phyloP scores from a whole-genome alignment of 768 basidiomycete species.

The Boletus tomentosulus region DNA sequence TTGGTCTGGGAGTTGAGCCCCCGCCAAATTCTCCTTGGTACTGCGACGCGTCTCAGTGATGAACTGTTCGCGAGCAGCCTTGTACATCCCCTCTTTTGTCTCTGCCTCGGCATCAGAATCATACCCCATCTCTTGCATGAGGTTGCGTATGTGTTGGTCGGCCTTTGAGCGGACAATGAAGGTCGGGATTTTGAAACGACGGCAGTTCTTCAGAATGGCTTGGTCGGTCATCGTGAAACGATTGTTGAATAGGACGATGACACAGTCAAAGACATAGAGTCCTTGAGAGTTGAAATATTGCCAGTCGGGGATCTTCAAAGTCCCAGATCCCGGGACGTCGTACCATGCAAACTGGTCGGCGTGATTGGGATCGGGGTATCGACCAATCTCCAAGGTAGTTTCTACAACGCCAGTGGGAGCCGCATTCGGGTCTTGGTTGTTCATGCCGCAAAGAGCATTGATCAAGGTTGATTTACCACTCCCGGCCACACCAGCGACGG shows the following conservation, averaged over 20 bases:
- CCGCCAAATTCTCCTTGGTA: slow-evolving; percentile 21
- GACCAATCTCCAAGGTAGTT: slow-evolving; percentile 28
- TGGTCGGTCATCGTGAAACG: slow-evolving; percentile 36
- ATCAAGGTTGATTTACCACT: slow-evolving; percentile 31
- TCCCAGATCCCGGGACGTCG: slow-evolving; percentile 37
- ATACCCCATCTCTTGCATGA: slow-evolving; percentile 27
- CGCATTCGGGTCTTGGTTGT: slow-evolving; percentile 23
- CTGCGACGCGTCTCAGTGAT: slow-evolving; percentile 24
- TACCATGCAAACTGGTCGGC: slow-evolving; percentile 32
- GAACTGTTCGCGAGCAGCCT: slow-evolving; percentile 24
- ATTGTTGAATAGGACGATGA: slow-evolving; percentile 33
- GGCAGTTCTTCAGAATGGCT: slow-evolving; percentile 32
- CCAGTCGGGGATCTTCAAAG: slow-evolving; percentile 33
- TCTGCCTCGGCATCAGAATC: slow-evolving; percentile 21
- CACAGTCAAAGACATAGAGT: slow-evolving; percentile 34
- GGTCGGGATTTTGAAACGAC: slow-evolving; percentile 32
- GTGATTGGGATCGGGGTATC: slow-evolving; percentile 28
- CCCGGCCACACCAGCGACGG: slow-evolving; percentile 29
- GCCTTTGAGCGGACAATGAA: slow-evolving; percentile 37
- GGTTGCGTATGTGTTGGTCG: slow-evolving; percentile 28
- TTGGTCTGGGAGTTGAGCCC: slow-evolving; percentile 26
- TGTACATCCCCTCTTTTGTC: slow-evolving; percentile 18
- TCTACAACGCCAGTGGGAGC: slow-evolving; percentile 33
- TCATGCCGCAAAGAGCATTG: slow-evolving; percentile 32
- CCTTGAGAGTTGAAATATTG: slow-evolving; percentile 38